Base-by-base conservation (phyloP, 2,329 filamentous ascomycete species). In the Fusarium avenaceum region DNA sequence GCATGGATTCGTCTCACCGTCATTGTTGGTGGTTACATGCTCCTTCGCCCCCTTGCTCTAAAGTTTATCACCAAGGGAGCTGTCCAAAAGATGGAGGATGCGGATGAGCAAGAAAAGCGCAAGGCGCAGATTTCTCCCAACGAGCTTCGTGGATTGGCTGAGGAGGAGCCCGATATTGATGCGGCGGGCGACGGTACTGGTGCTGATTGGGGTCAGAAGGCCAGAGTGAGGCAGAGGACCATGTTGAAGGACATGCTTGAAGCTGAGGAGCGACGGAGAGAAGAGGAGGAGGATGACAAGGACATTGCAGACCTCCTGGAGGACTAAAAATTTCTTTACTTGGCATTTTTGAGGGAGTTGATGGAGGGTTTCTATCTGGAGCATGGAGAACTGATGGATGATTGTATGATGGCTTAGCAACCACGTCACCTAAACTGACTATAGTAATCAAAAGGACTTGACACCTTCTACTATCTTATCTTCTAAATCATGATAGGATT, bases 31-130 rank as follows among this genome's bases (percentile, higher is more conserved):
- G 89, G 87, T 56, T 96, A 95, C 81, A 76, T 89, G 67, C 85
- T 96, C 52, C 74, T 93, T 24, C 89, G 93, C 1, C 92, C 92
- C 0, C 93, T 93, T 76, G 78, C 94, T 51, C 84, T 94, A 74
- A 90, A 90, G 75, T 79, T 88, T 38, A 89, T 88, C 71, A 87
- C 85, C 63, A 87, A 86, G 72, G 79, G 85, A 66, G 88, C 92
- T 75, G 86, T 89, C 76, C 85, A 85, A 73, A 84, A 90, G 75
- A 83, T 91, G 75, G 88, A 90, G 72, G 84, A 89, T 73, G 84
- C 87, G 65, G 82, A 84, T 10, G 79, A 76, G 52, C 80, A 80
- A 24, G 75, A 86, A 74, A 83, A 89, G 76, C 82, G 89, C 74
- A 81, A 82, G 63, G 82, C 85, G 13, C 84, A 86, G 74, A 83